Conservation (phyloP, 352 stramenopile species). For the Blastocystis sp. region DNA sequence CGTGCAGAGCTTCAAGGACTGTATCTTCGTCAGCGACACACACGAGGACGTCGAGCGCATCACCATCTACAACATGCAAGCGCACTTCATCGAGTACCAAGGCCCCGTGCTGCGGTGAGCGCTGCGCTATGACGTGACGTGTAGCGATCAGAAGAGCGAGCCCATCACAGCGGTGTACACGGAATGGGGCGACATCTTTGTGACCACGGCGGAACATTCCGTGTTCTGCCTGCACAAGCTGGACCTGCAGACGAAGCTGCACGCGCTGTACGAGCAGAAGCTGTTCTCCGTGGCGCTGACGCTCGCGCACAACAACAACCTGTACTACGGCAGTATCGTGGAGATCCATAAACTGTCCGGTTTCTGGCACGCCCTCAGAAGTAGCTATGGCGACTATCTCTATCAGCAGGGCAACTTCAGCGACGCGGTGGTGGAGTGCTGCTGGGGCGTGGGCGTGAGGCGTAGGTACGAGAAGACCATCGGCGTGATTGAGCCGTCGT, state of each 20-base stretch:
- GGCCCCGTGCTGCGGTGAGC: neutral
- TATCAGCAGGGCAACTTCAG: slow-evolving; percentile 94
- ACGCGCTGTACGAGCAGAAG: slow-evolving; percentile 92
- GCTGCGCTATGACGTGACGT: neutral
- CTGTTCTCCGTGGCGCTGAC: slow-evolving; percentile 93
- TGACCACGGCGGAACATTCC: slow-evolving; percentile 71
- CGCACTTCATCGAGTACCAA: slow-evolving; percentile 49
- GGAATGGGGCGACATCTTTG: slow-evolving; percentile 68
- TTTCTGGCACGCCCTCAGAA: neutral
- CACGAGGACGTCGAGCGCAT: neutral
- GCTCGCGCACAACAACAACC: slow-evolving; percentile 86
- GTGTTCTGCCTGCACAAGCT: slow-evolving; percentile 89
- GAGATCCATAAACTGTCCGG: slow-evolving; percentile 78
- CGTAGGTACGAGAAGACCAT: slow-evolving; percentile 69
- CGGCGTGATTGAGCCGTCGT: slow-evolving; percentile 90
- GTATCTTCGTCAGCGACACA: neutral
- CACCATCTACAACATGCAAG: slow-evolving; percentile 51
- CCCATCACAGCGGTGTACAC: neutral
- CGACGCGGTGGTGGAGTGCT: slow-evolving; percentile 91
- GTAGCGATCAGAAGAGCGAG: neutral
- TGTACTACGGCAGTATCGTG: slow-evolving; percentile 89
- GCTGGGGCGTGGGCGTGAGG: slow-evolving; percentile 81
- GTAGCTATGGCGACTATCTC: slow-evolving; percentile 89
- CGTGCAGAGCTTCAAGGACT: slow-evolving; percentile 40
- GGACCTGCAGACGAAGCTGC: slow-evolving; percentile 89